A percentile compares a stretch with the other conserved stretches of the same genome.
phyloP scores from a whole-genome alignment of 2,329 filamentous ascomycete genomes.

The Lachnellula hyalina region DNA sequence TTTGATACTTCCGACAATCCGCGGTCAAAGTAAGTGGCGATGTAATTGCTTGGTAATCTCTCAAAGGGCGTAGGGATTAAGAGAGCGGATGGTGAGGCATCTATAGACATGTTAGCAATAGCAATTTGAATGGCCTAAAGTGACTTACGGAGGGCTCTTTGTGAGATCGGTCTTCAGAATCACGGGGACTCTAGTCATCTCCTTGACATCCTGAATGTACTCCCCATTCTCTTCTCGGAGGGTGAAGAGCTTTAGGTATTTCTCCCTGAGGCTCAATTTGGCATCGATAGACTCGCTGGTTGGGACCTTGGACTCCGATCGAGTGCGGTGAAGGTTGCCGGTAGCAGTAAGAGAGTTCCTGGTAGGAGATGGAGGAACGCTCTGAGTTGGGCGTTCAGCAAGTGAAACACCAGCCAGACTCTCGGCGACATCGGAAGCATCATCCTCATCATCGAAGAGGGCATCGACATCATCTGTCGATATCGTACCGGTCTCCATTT shows the following conservation, averaged over 20 bases:
- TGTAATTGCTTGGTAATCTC: neutral
- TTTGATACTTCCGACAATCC: neutral
- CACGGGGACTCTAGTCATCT: slow-evolving; percentile 97
- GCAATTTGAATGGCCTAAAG: neutral
- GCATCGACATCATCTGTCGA: slow-evolving; percentile 90
- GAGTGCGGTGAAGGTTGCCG: slow-evolving; percentile 74
- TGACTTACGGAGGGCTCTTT: slow-evolving; percentile 98
- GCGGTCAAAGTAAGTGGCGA: neutral
- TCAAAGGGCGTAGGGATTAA: slow-evolving; percentile 66
- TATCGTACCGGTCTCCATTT: slow-evolving; percentile 91
- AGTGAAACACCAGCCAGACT: slow-evolving; percentile 88
- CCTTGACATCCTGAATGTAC: slow-evolving; percentile 95
- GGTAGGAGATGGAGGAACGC: slow-evolving; percentile 85
- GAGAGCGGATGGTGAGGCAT: slow-evolving; percentile 76
- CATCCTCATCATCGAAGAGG: slow-evolving; percentile 88
- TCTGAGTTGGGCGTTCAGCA: slow-evolving; percentile 85
- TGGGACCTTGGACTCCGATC: slow-evolving; percentile 88
- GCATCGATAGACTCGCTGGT: slow-evolving; percentile 69
- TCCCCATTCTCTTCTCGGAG: slow-evolving; percentile 89
- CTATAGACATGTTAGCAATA: slow-evolving; percentile 44
- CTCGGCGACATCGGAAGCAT: slow-evolving; percentile 79
- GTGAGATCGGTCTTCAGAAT: slow-evolving; percentile 96
- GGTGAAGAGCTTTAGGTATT: slow-evolving; percentile 85
- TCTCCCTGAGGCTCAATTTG: slow-evolving; percentile 88
- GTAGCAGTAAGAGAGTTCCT: slow-evolving; percentile 63